Evolutionary conservation across 495 filamentous ascomycete species (phyloP), one percentile per base, ranked within the genome.

Genomic region (Trichoderma reesei): DNA sequence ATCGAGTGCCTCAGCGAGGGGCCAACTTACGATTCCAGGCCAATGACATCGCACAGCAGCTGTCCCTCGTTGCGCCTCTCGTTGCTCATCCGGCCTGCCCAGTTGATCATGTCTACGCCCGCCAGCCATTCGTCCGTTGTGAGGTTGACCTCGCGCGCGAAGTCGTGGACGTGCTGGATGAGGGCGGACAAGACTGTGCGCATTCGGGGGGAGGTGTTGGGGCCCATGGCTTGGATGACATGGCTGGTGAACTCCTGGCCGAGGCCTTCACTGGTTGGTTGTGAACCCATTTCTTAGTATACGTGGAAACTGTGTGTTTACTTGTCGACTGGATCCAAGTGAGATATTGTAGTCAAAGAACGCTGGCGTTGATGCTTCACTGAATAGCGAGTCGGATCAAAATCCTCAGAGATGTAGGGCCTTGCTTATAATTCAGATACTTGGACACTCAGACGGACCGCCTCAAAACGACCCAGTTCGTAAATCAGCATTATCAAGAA

Each of bases 51-150:
- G 70, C 81, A 86, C 16, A 92, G 73, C 14, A 90, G 78, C 67
- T 88, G 86, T 36, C 85, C 85, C 76, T 92, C 89, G 66, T 92
- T 90, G 46, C 89, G 86, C 64, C 80, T 82, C 62, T 87, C 82
- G 66, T 83, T 76, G 65, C 86, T 89, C 83, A 89, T 88, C 67
- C 79, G 80, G 37, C 89, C 89, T n/a, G 83, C 83, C 72, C 82
- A 83, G 76, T 90, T 92, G 72, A 91, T 79, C 79, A 90, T 69
- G 63, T 39, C 11, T 9, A 81, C 72, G 67, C 73, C 77, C 3
- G 72, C 69, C 67, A 73, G 75, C 79, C 78, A 85, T 66, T 86
- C 83, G 5, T 74, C 77, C 8, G 82, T 69, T 0, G 82, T 86
- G 66, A 86, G 69, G 63, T 84, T 75, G 64, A 85, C 82, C 62